Conservation (phyloP, 1,139 yeast genomes). For the Zygosaccharomyces sapae region DNA sequence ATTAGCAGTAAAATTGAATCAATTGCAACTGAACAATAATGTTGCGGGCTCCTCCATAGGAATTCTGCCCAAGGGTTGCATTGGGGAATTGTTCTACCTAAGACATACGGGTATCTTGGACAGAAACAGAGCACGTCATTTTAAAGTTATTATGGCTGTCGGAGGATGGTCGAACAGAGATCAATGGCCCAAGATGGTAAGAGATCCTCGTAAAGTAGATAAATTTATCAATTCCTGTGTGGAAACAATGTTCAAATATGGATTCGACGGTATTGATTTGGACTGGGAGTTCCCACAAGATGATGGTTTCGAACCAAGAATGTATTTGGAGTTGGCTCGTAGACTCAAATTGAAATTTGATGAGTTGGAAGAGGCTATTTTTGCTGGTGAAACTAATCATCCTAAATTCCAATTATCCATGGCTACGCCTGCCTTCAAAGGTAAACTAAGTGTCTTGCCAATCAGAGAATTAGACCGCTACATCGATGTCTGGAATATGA, state of each 20-base stretch:
- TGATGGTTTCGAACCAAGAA: constrained; percentile 42
- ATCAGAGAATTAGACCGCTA: constrained; percentile 52
- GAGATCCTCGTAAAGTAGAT: constrained; percentile 38
- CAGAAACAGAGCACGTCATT: constrained; percentile 39
- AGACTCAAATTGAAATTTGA: constrained; percentile 44
- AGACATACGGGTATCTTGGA: constrained; percentile 35
- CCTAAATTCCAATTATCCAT: constrained; percentile 50
- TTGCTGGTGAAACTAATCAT: constrained; percentile 28
- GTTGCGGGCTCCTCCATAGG: constrained; percentile 7
- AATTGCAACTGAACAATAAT: constrained; percentile 1
- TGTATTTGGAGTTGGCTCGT: constrained; percentile 45
- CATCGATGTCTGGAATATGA: constrained; percentile 72
- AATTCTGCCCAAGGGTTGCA: constrained; percentile 43
- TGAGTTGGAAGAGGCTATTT: constrained; percentile 34
- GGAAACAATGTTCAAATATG: constrained; percentile 47
- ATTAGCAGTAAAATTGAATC: constrained; percentile 13
- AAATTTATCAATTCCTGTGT: constrained; percentile 52
- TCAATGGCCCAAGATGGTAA: constrained; percentile 48
- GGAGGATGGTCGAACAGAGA: constrained; percentile 83
- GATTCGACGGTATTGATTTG: constrained; percentile 86
- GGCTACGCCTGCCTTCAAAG: constrained; percentile 71
- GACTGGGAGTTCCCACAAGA: constrained; percentile 89
- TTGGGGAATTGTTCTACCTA: constrained; percentile 53
- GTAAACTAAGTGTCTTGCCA: constrained; percentile 43
- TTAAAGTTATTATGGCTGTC: constrained; percentile 66